These are phyloP conservation scores for Colletotrichum ledebouriae DNA, from an alignment of 2,329 filamentous ascomycete genomes.

Conservation along the genomic window DNA sequence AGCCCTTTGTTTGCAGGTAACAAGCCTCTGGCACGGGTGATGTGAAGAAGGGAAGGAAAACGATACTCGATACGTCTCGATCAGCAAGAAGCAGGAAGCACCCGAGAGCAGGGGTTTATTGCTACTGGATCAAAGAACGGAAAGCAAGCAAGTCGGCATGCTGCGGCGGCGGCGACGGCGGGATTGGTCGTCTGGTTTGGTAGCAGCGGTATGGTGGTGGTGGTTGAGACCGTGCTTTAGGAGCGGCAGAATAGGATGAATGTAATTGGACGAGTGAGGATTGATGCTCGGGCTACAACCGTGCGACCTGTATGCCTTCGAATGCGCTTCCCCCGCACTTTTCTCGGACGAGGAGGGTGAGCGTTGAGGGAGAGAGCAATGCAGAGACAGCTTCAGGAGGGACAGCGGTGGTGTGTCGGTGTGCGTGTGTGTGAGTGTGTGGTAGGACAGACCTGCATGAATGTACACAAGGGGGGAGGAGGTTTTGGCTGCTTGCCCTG, in stretches of 20 bases:
- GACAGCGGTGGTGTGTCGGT: conserved; percentile 17
- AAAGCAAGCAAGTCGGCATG: conserved; percentile 36
- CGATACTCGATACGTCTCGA: conserved; percentile 38
- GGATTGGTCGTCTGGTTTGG: conserved; percentile 27
- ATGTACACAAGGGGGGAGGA: conserved; percentile 37
- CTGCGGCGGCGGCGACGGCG: conserved; percentile 23
- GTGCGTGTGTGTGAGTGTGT: conserved; percentile 31
- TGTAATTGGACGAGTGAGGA: conserved; percentile 36
- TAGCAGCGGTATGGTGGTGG: conserved; percentile 19
- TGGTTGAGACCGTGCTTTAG: conserved; percentile 36
- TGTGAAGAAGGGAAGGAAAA: conserved; percentile 34
- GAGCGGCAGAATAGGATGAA: conserved; percentile 30
- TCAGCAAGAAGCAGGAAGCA: conserved; percentile 39
- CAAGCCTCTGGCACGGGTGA: conserved; percentile 36
- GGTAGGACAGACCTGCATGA: conserved; percentile 25
- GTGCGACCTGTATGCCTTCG: conserved; percentile 33
- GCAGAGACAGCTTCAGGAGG: conserved; percentile 40
- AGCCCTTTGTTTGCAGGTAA: conserved; percentile 41
- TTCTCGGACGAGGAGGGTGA: not conserved
- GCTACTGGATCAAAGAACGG: conserved; percentile 34
- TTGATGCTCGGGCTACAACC: conserved; percentile 37
- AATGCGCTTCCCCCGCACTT: conserved; percentile 38
- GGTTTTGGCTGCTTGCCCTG: conserved; percentile 22
- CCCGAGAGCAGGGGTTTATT: conserved; percentile 39
- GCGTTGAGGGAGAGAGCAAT: conserved; percentile 22